These are phyloP conservation scores for Polyplosphaeria fusca DNA, from an alignment of 495 filamentous ascomycete species.

Conservation along the genomic window DNA sequence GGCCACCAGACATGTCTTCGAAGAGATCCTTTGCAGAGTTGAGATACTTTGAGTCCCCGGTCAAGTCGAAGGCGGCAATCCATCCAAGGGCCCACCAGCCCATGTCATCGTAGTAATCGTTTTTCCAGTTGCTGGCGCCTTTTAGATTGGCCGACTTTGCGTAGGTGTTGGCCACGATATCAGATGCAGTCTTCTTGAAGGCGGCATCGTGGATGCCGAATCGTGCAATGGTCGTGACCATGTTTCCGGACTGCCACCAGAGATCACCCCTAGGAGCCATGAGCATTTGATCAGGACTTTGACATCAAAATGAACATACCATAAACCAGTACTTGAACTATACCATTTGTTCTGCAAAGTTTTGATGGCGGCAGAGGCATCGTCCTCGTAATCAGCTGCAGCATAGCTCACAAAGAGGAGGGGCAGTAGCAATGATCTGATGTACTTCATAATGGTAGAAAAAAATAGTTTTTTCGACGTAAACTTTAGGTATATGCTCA, in stretches of 20 bases:
- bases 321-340: constrained; percentile 31
- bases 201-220: constrained; percentile 15
- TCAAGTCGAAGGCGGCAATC: constrained; percentile 38
- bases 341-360: constrained; percentile 32
- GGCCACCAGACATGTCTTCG: constrained; percentile 51
- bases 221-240: constrained; percentile 11
- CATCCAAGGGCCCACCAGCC: constrained; percentile 41
- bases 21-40: constrained; percentile 55
- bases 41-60: constrained; percentile 35
- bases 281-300: background rate
- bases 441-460: constrained; percentile 27
- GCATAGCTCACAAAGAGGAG: background rate
- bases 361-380: constrained; percentile 24
- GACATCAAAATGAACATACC: constrained; percentile 17
- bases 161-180: constrained; percentile 32
- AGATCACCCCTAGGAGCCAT: constrained; percentile 3
- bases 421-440: background rate
- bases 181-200: constrained; percentile 17
- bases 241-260: constrained; percentile 32
- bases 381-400: constrained; percentile 18
- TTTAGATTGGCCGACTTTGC: constrained; percentile 15
- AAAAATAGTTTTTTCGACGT: too few relatives aligned
- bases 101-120: constrained; percentile 42
- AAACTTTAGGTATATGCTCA: too few relatives aligned
- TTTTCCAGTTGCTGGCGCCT: constrained; percentile 14